Evolutionary conservation across 2,329 filamentous ascomycete genomes (phyloP).

Genomic region (Macroventuria anomochaeta): DNA sequence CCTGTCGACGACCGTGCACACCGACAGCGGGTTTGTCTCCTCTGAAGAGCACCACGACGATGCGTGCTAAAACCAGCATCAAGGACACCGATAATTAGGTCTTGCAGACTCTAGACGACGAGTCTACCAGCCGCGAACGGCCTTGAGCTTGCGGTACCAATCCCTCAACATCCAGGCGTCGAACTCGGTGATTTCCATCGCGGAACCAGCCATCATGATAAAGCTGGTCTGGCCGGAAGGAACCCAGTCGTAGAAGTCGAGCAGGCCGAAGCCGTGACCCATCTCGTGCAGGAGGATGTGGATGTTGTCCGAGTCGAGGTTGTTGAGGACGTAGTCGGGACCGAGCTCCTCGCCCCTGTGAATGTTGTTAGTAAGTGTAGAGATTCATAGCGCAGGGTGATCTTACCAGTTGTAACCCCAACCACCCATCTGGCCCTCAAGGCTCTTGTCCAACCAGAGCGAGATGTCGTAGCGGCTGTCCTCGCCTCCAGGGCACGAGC

Average conservation of each 20-base stretch:
- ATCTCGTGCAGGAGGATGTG: slow-evolving; percentile 56
- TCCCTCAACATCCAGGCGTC: slow-evolving; percentile 59
- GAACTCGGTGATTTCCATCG: slow-evolving; percentile 55
- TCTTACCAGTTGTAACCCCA: slow-evolving; percentile 51
- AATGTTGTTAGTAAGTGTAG: background rate
- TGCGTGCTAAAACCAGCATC: no score
- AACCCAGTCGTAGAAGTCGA: slow-evolving; percentile 54
- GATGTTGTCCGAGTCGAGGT: slow-evolving; percentile 46
- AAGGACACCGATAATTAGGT: background rate
- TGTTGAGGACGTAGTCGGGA: slow-evolving; percentile 53
- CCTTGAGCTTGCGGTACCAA: slow-evolving; percentile 52
- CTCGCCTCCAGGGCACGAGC: slow-evolving; percentile 49
- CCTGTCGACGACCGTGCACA: no score
- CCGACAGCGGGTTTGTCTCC: no score
- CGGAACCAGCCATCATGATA: slow-evolving; percentile 56
- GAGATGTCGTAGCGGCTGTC: slow-evolving; percentile 49
- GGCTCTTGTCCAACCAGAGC: slow-evolving; percentile 56
- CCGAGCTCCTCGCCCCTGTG: slow-evolving; percentile 52
- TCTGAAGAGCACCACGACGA: no score
- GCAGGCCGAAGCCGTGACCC: slow-evolving; percentile 53
- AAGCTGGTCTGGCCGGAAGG: slow-evolving; percentile 52
- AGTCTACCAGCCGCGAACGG: slow-evolving; percentile 22
- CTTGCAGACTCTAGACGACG: background rate
- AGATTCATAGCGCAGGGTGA: no score
- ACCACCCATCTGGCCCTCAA: slow-evolving; percentile 47